Conservation (phyloP, 2,329 filamentous ascomycete genomes). For the Alternaria sp. region DNA sequence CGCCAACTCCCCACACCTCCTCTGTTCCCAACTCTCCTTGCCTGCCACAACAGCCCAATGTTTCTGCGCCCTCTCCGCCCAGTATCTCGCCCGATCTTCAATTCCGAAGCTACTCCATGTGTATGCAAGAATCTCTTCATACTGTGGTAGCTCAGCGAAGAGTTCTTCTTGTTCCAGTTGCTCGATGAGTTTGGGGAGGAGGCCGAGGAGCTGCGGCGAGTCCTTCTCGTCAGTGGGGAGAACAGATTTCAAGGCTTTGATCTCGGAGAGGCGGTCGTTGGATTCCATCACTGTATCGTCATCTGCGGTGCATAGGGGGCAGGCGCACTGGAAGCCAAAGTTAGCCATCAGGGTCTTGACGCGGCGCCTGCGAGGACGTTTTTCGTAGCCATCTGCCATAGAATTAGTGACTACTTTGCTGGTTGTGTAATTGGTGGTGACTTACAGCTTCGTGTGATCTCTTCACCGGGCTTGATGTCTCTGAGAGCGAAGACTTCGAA, state of each 20-base stretch:
- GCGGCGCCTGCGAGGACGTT: constrained; percentile 25
- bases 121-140: constrained; percentile 46
- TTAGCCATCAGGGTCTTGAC: constrained; percentile 28
- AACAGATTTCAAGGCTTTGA: constrained; percentile 34
- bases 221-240: constrained; percentile 31
- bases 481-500: constrained; percentile 40
- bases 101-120: constrained; percentile 39
- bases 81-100: constrained; percentile 37
- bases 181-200: constrained; percentile 35
- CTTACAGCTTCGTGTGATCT: constrained; percentile 44
- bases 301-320: constrained; percentile 38
- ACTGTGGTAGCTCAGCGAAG: constrained; percentile 32
- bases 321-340: constrained; percentile 44
- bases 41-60: constrained; percentile 40
- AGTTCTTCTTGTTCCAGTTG: constrained; percentile 40
- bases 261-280: constrained; percentile 36
- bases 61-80: constrained; percentile 35
- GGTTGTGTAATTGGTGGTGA: not conserved
- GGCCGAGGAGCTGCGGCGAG: constrained; percentile 30
- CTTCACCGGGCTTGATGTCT: constrained; percentile 39
- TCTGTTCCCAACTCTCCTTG: constrained; percentile 36
- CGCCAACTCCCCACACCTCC: constrained; percentile 31
- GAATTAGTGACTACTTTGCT: not conserved
- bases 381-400: constrained; percentile 37
- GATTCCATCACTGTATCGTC: constrained; percentile 26